Evolutionary conservation across 1,284 basidiomycete genomes (phyloP), one percentile per base, ranked within the genome.

Genomic region (Malassezia yamatoensis): DNA sequence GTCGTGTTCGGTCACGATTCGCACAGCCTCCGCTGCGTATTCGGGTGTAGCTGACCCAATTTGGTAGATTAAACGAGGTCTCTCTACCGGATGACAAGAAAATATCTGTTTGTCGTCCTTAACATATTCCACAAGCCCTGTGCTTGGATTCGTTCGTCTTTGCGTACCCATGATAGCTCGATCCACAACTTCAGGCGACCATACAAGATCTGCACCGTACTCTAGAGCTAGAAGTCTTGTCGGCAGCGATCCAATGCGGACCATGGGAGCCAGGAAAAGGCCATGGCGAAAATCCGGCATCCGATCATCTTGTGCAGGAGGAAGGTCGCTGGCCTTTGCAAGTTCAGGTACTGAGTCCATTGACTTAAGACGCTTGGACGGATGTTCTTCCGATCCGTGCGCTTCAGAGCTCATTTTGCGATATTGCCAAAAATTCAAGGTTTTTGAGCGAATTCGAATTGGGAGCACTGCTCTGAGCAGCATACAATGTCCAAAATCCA

Each of bases 111-210:
- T 78, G 85, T 85, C 44, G 70, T 79, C 64, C 58, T 81, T 81
- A 45, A 85, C 80, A 76, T 86, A 98, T 10, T 86, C 86, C 59
- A 99, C 80, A n/a, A 91, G 83, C 15, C 93, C 93, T 0, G 88
- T 90, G 16, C 78, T 69, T 88, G 90, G 83, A 79, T 96, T 84
- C 12, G 96, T 88, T 20, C 80, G 81, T 52, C 93, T 81, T 62
- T 84, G 81, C 0, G 87, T 78, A 53, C 91, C 88, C 43, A 98
- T 80, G 55, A 99, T 90, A 12, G 94, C 94, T 76, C 87, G 89
- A 77, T 99, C 94, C 6, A 99, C 86, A 43, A 90, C 86, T 74
- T 98, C 94, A 0, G 93, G 94, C 10, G 88, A 85, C 94, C 94
- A 99, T 0, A 99, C 93, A 5, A 98, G 80, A 13, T 85, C 84